Base-by-base conservation (phyloP, 164 flowering plant genomes). In the Vitis labrusca region DNA sequence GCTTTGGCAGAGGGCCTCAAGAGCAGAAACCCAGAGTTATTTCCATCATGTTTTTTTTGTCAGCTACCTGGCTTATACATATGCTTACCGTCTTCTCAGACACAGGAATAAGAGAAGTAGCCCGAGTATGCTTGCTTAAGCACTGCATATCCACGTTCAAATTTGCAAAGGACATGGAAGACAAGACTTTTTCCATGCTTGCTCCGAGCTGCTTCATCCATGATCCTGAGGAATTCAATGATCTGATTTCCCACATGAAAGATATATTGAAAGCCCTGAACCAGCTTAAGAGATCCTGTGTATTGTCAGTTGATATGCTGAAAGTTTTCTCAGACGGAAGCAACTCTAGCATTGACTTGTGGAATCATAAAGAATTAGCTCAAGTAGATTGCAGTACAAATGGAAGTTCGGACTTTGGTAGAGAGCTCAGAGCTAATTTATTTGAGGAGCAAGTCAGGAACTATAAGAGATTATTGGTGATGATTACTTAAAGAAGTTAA, bases 61-160 rank as follows among this genome's bases (percentile, higher is more conserved):
- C 23, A 19, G 23, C 23, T 27, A 81, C 89, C 37, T 91, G 94
- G 94, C 90, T 89, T 32, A 59, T 80, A 17, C 73, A 89, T 73
- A 89, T 89, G 90, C 89, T 91, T 23, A 68, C 74, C n/a, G 50
- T 69, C 72, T 85, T 91, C 68, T 93, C 97, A 16, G 91, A 91
- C 78, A 91, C 93, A 9, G 97, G 94, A 5, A 67, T 91, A 61
- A 71, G 79, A 69, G 97, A 90, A 75, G 90, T 91, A 56, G 97
- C 97, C 29, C 81, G 92, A 37, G 82, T 79, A 78, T 19, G 23
- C 23, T 19, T 19, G 23, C 23, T 19, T 19, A 19, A 19, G 23
- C 23, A 19, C 1, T 19, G 23, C 23, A 19, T 19, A 19, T 19
- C 23, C 23, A 19, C 23, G 23, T 19, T 19, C 23, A 19, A 19